These are phyloP conservation scores for Boletus fagicola DNA, from an alignment of 768 basidiomycete species.

Conservation along the genomic window DNA sequence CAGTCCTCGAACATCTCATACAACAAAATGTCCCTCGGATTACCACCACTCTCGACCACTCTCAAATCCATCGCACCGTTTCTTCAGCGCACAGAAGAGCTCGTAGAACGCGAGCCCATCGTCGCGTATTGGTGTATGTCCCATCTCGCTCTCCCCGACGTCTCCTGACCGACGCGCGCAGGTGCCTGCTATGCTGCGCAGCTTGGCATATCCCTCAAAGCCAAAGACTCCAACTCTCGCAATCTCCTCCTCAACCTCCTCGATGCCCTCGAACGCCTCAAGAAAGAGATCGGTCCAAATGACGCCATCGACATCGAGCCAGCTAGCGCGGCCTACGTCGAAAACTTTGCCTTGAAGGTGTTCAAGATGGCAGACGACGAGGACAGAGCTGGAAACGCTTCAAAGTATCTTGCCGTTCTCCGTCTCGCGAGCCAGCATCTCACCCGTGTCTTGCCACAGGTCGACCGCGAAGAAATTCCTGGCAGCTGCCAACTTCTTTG, in stretches of 20 bases:
- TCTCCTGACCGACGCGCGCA: constrained; percentile 29
- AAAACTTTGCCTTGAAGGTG: constrained; percentile 92
- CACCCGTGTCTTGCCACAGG: constrained; percentile 39
- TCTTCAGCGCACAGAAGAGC: constrained; percentile 88
- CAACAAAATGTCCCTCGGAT: constrained; percentile 41
- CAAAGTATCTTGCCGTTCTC: constrained; percentile 51
- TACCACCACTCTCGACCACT: constrained; percentile 57
- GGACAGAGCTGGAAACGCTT: constrained; percentile 74
- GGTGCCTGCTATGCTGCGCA: constrained; percentile 93
- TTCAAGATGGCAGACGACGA: constrained; percentile 89
- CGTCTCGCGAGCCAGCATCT: constrained; percentile 4
- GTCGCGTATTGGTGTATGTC: constrained; percentile 93
- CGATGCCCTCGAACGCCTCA: constrained; percentile 76
- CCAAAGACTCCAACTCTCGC: constrained; percentile 61
- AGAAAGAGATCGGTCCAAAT: constrained; percentile 65
- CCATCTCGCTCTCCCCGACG: constrained; percentile 11
- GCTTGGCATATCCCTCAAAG: constrained; percentile 73
- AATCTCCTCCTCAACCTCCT: constrained; percentile 73
- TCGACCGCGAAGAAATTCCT: constrained; percentile 93
- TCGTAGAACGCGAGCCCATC: constrained; percentile 76
- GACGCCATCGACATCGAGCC: constrained; percentile 83
- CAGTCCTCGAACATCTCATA: neutral
- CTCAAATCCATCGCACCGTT: constrained; percentile 75
- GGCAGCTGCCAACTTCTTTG: constrained; percentile 92
- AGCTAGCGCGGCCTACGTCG: constrained; percentile 84